Conservation (phyloP, 2,329 filamentous ascomycete genomes). For the Aspergillus quadricinctus region DNA sequence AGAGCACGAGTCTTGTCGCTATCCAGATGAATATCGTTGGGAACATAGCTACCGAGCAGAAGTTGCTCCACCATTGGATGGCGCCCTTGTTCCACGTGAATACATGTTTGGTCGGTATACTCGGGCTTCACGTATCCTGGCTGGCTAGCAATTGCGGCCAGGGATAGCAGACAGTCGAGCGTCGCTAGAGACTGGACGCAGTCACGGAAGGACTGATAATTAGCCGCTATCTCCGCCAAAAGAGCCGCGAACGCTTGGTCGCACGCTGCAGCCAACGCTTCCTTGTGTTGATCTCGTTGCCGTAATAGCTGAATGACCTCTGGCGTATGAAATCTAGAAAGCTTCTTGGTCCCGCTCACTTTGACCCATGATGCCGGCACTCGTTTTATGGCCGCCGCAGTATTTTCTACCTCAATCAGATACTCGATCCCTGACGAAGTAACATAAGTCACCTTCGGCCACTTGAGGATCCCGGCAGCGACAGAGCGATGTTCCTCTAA, state of each 20-base stretch:
- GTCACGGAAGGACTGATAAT: slow-evolving; percentile 87
- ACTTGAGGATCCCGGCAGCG: slow-evolving; percentile 68
- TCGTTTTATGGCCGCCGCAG: slow-evolving; percentile 64
- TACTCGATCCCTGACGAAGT: slow-evolving; percentile 91
- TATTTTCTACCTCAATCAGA: slow-evolving; percentile 85
- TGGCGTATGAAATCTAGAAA: slow-evolving; percentile 90
- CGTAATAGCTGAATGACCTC: slow-evolving; percentile 77
- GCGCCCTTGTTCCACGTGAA: slow-evolving; percentile 69
- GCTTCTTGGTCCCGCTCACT: slow-evolving; percentile 87
- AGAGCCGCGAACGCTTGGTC: slow-evolving; percentile 74
- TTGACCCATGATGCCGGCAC: slow-evolving; percentile 95
- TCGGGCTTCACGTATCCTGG: slow-evolving; percentile 84
- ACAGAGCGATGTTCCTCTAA: slow-evolving; percentile 69
- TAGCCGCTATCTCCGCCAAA: slow-evolving; percentile 67
- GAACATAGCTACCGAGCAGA: slow-evolving; percentile 80
- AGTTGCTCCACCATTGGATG: slow-evolving; percentile 96
- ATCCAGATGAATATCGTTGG: slow-evolving; percentile 75
- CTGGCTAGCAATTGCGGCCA: slow-evolving; percentile 76
- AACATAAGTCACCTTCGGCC: slow-evolving; percentile 70
- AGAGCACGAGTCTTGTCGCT: slow-evolving; percentile 65
- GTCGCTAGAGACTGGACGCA: slow-evolving; percentile 79
- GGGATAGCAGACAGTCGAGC: slow-evolving; percentile 83
- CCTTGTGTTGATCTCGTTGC: slow-evolving; percentile 91
- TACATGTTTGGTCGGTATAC: slow-evolving; percentile 59
- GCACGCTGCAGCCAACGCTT: slow-evolving; percentile 86